These are phyloP conservation scores for Zelopaecilomyces penicillatus DNA, from an alignment of 2,329 filamentous ascomycete genomes.

Conservation along the genomic window DNA sequence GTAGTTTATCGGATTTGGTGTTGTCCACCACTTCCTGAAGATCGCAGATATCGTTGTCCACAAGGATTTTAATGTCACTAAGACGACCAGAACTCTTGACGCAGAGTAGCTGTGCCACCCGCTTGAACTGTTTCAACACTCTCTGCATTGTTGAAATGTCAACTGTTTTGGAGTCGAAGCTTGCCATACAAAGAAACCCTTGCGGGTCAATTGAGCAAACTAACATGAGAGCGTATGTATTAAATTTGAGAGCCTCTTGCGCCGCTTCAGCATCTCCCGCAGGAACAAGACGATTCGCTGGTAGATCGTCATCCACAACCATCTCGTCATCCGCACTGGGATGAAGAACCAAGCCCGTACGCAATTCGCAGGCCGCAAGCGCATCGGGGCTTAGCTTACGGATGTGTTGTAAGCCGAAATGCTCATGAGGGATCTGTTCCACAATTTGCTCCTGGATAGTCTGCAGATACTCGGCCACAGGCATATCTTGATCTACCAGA, in stretches of 20 bases:
- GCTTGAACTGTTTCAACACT: constrained; percentile 43
- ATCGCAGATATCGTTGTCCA: constrained; percentile 24
- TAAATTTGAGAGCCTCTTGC: constrained; percentile 50
- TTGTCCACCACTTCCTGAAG: constrained; percentile 20
- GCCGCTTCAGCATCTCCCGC: constrained; percentile 48
- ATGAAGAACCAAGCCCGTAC: constrained; percentile 47
- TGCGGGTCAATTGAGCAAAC: constrained; percentile 52
- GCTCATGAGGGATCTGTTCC: constrained; percentile 54
- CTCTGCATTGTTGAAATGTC: constrained; percentile 41
- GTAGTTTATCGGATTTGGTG: constrained; percentile 8
- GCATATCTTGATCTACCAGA: constrained; percentile 21
- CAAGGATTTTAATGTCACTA: constrained; percentile 26
- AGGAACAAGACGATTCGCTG: constrained; percentile 45
- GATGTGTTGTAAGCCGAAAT: constrained; percentile 53
- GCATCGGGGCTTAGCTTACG: constrained; percentile 47
- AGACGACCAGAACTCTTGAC: constrained; percentile 24
- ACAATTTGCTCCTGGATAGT: constrained; percentile 48
- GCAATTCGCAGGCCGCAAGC: constrained; percentile 46
- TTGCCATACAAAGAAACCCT: constrained; percentile 52
- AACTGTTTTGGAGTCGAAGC: constrained; percentile 56
- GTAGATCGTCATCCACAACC: constrained; percentile 22
- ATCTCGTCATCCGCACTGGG: constrained; percentile 28
- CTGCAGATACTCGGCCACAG: constrained; percentile 44
- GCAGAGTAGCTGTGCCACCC: constrained; percentile 42
- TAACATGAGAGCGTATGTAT: constrained; percentile 55